A percentile compares a stretch with the other conserved stretches of the same genome.
Conservation (phyloP, 2,329 filamentous ascomycete genomes). For the Daldinia eschscholtzii region DNA sequence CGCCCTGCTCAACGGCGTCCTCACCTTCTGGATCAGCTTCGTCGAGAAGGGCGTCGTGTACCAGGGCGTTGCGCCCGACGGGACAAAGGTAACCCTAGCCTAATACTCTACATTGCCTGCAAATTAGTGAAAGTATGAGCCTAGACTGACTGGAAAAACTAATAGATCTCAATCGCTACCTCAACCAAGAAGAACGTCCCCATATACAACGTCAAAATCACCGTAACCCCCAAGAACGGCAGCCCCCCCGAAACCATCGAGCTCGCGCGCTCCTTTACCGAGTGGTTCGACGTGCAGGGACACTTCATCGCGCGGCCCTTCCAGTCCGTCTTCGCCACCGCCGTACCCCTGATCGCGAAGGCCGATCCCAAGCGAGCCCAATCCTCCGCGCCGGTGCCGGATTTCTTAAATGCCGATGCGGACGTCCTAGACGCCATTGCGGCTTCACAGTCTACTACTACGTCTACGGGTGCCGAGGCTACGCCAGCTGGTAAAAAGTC, state of each 20-base stretch:
- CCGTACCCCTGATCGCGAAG: slow-evolving; percentile 73
- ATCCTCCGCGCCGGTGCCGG: slow-evolving; percentile 44
- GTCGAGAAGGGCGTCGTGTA: slow-evolving; percentile 89
- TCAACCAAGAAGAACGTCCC: slow-evolving; percentile 83
- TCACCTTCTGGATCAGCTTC: slow-evolving; percentile 86
- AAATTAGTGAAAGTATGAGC: neutral
- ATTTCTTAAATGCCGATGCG: slow-evolving; percentile 57
- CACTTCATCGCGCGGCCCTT: slow-evolving; percentile 81
- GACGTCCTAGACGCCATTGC: slow-evolving; percentile 63
- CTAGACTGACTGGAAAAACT: neutral
- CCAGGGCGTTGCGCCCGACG: slow-evolving; percentile 74
- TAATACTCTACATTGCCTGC: neutral
- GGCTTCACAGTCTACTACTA: slow-evolving; percentile 42
- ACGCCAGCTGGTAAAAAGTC: slow-evolving; percentile 48
- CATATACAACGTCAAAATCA: slow-evolving; percentile 81
- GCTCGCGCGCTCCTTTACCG: slow-evolving; percentile 74
- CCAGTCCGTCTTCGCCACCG: slow-evolving; percentile 80
- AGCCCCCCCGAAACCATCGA: slow-evolving; percentile 60
- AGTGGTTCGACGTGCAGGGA: slow-evolving; percentile 81
- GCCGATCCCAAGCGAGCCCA: slow-evolving; percentile 72
- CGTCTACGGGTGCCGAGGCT: slow-evolving; percentile 44
- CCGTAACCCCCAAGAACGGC: slow-evolving; percentile 59
- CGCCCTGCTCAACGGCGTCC: slow-evolving; percentile 78
- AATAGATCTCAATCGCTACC: slow-evolving; percentile 78
- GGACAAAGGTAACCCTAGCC: slow-evolving; percentile 53